Conservation (phyloP, 2,329 filamentous ascomycete species). For the Apiospora koreana region DNA sequence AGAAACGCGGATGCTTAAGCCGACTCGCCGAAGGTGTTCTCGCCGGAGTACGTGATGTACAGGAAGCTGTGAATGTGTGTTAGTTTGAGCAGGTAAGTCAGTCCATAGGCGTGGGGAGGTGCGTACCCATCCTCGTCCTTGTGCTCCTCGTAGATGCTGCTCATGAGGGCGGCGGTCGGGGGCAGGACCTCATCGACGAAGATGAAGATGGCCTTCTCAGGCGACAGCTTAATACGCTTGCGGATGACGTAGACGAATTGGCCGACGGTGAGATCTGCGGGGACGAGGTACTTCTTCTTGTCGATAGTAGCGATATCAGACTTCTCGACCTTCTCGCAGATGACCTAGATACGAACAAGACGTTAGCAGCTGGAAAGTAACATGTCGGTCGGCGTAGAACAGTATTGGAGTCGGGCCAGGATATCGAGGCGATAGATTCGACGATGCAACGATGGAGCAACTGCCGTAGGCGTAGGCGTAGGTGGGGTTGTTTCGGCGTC, state of each 20-base stretch:
- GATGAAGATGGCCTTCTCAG: conserved; percentile 99
- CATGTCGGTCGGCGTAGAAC: not conserved
- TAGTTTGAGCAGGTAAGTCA: not conserved
- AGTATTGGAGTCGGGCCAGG: not conserved
- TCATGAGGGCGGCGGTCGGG: conserved; percentile 96
- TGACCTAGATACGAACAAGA: conserved; percentile 65
- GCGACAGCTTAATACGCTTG: conserved; percentile 99
- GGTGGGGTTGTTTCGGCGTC: not conserved
- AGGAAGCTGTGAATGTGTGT: conserved; percentile 69
- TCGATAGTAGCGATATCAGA: conserved; percentile 99
- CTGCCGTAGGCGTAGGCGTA: no score
- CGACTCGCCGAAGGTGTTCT: conserved; percentile 89
- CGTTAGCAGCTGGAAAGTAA: not conserved
- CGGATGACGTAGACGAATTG: conserved; percentile 99
- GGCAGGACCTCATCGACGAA: conserved; percentile 98
- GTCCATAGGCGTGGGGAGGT: not conserved
- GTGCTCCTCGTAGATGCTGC: conserved; percentile 99
- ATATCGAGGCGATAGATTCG: conserved; percentile 3
- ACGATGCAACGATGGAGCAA: not conserved
- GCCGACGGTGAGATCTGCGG: conserved; percentile 94
- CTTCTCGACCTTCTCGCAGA: conserved; percentile 99
- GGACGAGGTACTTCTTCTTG: conserved; percentile 99
- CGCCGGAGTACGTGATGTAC: conserved; percentile 99
- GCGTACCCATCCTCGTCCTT: conserved; percentile 76
- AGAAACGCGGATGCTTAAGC: conserved; percentile 28